Conservation (phyloP, 2,329 filamentous ascomycete genomes). For the Saccharata proteae region DNA sequence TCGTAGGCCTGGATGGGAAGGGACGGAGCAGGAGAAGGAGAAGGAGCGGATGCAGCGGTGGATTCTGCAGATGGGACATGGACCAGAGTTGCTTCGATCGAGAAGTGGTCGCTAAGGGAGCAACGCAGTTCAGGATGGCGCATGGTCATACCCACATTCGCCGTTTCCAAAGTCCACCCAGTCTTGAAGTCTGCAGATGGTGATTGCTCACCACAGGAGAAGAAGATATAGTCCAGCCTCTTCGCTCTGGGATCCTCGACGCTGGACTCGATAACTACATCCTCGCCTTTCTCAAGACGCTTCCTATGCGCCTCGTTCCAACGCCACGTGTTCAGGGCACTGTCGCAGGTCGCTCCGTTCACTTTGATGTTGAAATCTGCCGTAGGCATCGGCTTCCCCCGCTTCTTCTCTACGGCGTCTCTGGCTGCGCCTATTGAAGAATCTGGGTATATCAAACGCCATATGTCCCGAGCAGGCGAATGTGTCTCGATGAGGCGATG, state of each 20-base stretch:
- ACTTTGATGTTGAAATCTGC: slow-evolving; percentile 65
- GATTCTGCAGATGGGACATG: slow-evolving; percentile 9
- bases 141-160: slow-evolving; percentile 65
- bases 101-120: slow-evolving; percentile 91
- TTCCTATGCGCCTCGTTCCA: slow-evolving; percentile 66
- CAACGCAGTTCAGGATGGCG: slow-evolving; percentile 71
- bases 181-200: slow-evolving; percentile 15
- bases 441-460: slow-evolving; percentile 73
- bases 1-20: slow-evolving; percentile 47
- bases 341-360: slow-evolving; percentile 83
- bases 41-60: slow-evolving; percentile 9
- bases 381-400: slow-evolving; percentile 56
- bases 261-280: slow-evolving; percentile 52
- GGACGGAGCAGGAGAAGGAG: slow-evolving; percentile 10
- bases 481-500: slow-evolving; percentile 73
- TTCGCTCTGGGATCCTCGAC: slow-evolving; percentile 65
- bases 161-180: slow-evolving; percentile 60
- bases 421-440: slow-evolving; percentile 66
- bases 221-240: slow-evolving; percentile 89
- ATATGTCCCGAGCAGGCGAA: slow-evolving; percentile 67
- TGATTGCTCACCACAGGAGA: slow-evolving; percentile 27
- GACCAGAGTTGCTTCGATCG: slow-evolving; percentile 65
- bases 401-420: slow-evolving; percentile 53
- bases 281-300: slow-evolving; percentile 50
- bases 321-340: slow-evolving; percentile 81